These are phyloP conservation scores for Monosporascus sp. DNA, from an alignment of 2,329 filamentous ascomycete genomes.

Conservation along the genomic window DNA sequence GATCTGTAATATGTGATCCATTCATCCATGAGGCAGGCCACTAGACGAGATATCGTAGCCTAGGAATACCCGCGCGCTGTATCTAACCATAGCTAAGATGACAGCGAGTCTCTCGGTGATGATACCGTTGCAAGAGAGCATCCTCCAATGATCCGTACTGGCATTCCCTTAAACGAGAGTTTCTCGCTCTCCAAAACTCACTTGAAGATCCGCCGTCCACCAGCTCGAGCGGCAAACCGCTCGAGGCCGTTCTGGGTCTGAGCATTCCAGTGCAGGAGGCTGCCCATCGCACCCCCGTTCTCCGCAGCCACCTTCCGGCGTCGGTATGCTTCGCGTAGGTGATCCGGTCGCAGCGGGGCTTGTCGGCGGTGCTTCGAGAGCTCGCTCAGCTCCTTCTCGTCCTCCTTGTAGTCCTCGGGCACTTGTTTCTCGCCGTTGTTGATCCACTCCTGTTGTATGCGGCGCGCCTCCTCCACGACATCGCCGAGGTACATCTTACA, in stretches of 20 bases:
- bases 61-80: no score
- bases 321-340: slow-evolving; percentile 67
- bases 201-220: slow-evolving; percentile 48
- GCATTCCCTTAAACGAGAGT: no score
- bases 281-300: slow-evolving; percentile 54
- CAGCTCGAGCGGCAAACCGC: slow-evolving; percentile 50
- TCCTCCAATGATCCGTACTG: no score
- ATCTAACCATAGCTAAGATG: no score
- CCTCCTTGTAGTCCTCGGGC: slow-evolving; percentile 38
- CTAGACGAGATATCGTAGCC: no score
- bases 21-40: no score
- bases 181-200: slow-evolving; percentile 20
- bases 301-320: slow-evolving; percentile 60
- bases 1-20: no score
- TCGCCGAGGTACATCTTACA: slow-evolving; percentile 74
- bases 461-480: slow-evolving; percentile 65
- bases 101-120: no score
- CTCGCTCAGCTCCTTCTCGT: slow-evolving; percentile 29
- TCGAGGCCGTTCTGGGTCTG: slow-evolving; percentile 57
- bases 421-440: slow-evolving; percentile 51
- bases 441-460: slow-evolving; percentile 68
- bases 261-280: slow-evolving; percentile 55
- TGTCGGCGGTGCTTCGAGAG: slow-evolving; percentile 33
- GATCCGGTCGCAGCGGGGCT: slow-evolving; percentile 65
- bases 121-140: no score